Conservation (phyloP, 78 protist genomes). For the slime mould (Dictyostelium discoideum) region dicty_2.7 NC_007088.5:7297501-7298000, state of each 20-base stretch:
- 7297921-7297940: background rate
- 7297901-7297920: constrained; percentile 45
- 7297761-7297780: background rate
- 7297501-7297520: background rate
- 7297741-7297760: background rate
- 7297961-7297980: background rate
- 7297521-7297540: background rate
- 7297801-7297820: background rate
- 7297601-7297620: background rate
- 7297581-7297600: background rate
- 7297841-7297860: background rate
- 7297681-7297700: background rate
- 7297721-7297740: constrained; percentile 7
- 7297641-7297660: background rate
- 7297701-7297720: constrained; percentile 5
- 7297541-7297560: background rate
- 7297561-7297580: background rate
- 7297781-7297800: background rate
- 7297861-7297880: background rate
- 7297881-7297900: background rate
- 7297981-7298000: background rate
- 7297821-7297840: background rate
- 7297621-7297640: background rate
- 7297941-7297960: background rate
- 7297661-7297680: constrained; percentile 9